Evolutionary conservation across 441 rosid genomes (phyloP), one percentile per base, ranked within the genome.

Genomic region (California macrophylla): DNA sequence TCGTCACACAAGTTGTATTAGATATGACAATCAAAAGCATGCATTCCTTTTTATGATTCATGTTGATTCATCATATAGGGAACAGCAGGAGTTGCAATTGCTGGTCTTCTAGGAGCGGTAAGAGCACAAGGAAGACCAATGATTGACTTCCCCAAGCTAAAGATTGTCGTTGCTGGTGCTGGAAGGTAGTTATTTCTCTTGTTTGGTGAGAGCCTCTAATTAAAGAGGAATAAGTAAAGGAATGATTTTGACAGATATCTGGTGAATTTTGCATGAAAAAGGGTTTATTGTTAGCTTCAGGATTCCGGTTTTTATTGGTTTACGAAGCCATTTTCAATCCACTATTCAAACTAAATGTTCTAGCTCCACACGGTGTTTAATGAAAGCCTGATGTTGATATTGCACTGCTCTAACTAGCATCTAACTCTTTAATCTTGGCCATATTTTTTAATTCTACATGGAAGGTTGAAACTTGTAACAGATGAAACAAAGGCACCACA

Each of bases 41-140:
- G 18, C 36, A 63, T 25, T 58, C 63, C 13, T 58, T 58, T n/a
- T 21, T 24, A 45, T 78, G 58, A 18, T 65, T 74, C 40, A n/a
- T 69, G 58, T 75, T 38, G 66, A 74, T 29, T 64, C 24, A 63
- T 25, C 64, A 20, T 68, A 73, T 78, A 92, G 99, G 99, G 99
- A 74, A 95, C 98, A 30, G 98, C 99, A 67, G 99, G 99, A 78
- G 99, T 95, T 78, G 99, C 99, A 64, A 80, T 92, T 60, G 98
- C 98, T 85, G 99, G 99, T 69, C 98, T 95, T 77, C 85, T 95
- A 84, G 98, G 99, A 83, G 98, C 99, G 64, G 99, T 95, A 73
- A 89, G 99, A 83, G 98, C 98, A 72, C 96, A 94, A 78, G 98
- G 99, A 72, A 82, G 92, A 81, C 85, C 98, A 21, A 90, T 94